Evolutionary conservation across 345 rosid genomes (phyloP).

Genomic region (Rhodamnia argentea): DNA sequence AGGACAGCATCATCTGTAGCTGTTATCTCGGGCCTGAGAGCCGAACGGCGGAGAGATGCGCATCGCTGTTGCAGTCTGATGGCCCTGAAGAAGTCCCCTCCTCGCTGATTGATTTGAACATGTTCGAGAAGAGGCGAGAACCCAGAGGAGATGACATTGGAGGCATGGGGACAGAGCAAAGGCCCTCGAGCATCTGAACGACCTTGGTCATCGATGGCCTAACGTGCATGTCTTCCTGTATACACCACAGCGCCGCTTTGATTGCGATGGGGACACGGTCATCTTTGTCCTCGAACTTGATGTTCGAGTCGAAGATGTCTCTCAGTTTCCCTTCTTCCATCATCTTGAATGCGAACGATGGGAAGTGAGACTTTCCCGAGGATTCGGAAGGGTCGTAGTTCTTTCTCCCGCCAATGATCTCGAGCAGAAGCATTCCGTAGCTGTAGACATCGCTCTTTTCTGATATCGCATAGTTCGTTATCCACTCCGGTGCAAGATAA

Average conservation of each 20-base stretch:
- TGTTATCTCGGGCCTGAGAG: constrained; percentile 90
- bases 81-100: constrained; percentile 76
- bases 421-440: constrained; percentile 84
- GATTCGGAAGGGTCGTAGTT: constrained; percentile 49
- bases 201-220: constrained; percentile 88
- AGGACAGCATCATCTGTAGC: background rate
- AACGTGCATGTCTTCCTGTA: constrained; percentile 74
- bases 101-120: constrained; percentile 49
- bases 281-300: constrained; percentile 31
- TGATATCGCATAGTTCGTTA: constrained; percentile 83
- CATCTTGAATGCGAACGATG: constrained; percentile 79
- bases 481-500: constrained; percentile 93
- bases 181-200: constrained; percentile 93
- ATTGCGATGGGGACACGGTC: constrained; percentile 37
- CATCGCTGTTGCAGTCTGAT: constrained; percentile 64
- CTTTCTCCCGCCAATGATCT: constrained; percentile 85
- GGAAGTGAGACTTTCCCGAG: constrained; percentile 80
- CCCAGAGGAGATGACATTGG: constrained; percentile 65
- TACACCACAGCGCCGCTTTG: constrained; percentile 85
- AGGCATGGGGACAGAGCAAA: constrained; percentile 49
- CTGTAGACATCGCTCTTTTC: constrained; percentile 95
- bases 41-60: constrained; percentile 58
- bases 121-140: constrained; percentile 37
- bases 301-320: constrained; percentile 52
- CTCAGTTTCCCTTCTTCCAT: constrained; percentile 73